Base-by-base conservation (phyloP, 164 flowering plant genomes). In the Berberis thunbergii region DNA sequence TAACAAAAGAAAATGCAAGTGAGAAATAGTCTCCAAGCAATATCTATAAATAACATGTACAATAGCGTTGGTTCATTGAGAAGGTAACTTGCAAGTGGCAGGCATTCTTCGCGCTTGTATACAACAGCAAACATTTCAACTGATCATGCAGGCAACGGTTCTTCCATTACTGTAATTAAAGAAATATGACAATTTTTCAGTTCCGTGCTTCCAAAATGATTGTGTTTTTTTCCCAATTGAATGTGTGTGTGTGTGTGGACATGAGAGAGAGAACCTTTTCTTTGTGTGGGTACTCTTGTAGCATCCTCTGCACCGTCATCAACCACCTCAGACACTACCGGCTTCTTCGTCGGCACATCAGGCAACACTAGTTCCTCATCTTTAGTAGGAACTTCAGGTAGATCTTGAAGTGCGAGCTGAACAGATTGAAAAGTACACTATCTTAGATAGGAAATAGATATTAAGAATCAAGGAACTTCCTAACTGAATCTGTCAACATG, bases 321-420 rank as follows among this genome's bases (percentile, higher is more conserved):
- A 72, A 67, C 69, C 2, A 62, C 76, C 57, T 70, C 58, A 2
- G 83, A 45, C 45, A 74, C 70, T 59, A 67, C 77, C 26, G 92
- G 94, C 57, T 76, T 70, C 70, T 84, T 86, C 6, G 86, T 82
- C 26, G 98, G 98, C n/a, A 93, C 98, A 75, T 88, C 86, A 52
- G 98, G 97, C 66, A 94, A 91, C 60, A 74, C 87, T 81, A 86
- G 69, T 26, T 69, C 67, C 72, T 80, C 86, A 42, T 80, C 73
- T 11, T 57, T 79, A 43, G 74, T 59, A 54, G 96, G 92, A 72
- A 76, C 88, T 70, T 81, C 57, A 6, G 98, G 97, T 74, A 90
- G 67, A 70, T 84, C 97, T 75, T 88, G 78, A 70, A 87, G 73
- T 10, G 81, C 59, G 43, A 94, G 66, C 98, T 94, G 69, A 50